Percentiles rank a stretch among this genome's conserved stretches.
Evolutionary conservation across 192 early-diverging fungal genomes (phyloP).

Genomic region (Umbelopsis vinacea): DNA sequence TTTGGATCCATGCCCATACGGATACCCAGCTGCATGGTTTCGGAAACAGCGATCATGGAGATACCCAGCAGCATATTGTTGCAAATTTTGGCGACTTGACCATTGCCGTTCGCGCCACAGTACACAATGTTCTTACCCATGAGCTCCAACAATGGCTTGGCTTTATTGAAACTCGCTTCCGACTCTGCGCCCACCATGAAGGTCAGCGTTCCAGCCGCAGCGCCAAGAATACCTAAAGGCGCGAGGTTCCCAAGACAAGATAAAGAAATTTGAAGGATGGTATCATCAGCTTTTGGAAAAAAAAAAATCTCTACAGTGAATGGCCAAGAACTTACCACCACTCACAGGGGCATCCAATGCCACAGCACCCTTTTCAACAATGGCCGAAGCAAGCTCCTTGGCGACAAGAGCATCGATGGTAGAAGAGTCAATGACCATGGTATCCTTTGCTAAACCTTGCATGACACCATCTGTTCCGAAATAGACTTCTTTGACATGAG

Average conservation of each 20-base stretch:
- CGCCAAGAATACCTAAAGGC: conserved; percentile 74
- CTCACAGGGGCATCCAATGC: conserved; percentile 94
- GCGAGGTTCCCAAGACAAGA: too few species aligned
- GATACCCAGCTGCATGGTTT: conserved; percentile 92
- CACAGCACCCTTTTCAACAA: conserved; percentile 63
- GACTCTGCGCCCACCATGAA: conserved; percentile 92
- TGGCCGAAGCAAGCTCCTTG: conserved; percentile 65
- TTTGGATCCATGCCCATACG: conserved; percentile 87
- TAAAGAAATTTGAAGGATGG: too few species aligned
- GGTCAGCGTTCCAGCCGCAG: conserved; percentile 86
- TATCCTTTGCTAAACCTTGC: conserved; percentile 40
- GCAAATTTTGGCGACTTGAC: conserved; percentile 94
- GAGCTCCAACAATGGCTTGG: conserved; percentile 59
- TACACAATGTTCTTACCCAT: conserved; percentile 94
- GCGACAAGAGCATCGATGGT: conserved; percentile 90
- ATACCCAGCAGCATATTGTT: conserved; percentile 97
- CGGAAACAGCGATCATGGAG: conserved; percentile 90
- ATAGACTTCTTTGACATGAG: conserved; percentile 84
- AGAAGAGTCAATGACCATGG: conserved; percentile 85
- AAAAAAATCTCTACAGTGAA: too few species aligned
- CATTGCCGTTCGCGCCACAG: conserved; percentile 83
- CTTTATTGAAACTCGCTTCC: conserved; percentile 60
- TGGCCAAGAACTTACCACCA: conserved; percentile 63
- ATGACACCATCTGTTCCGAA: conserved; percentile 72
- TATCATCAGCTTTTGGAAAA: too few species aligned